A percentile compares a stretch with the other conserved stretches of the same genome.
Evolutionary conservation across 176 grass and related monocot species (phyloP).

Genomic region (Zoysia pacifica): DNA sequence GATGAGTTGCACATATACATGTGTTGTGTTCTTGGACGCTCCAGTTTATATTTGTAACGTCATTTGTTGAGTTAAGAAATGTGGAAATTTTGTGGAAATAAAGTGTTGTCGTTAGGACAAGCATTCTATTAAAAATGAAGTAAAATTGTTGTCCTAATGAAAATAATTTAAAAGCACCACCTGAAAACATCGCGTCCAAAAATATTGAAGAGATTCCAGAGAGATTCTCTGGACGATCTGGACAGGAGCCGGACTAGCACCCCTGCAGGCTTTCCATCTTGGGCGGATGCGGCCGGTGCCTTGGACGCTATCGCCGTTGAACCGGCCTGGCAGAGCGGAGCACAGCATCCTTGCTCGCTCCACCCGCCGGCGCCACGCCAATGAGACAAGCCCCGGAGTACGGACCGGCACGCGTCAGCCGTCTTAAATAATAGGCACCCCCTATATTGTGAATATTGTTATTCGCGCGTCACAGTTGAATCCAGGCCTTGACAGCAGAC

Average conservation of each 20-base stretch:
- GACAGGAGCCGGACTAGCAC: conserved; percentile 39
- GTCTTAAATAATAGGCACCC: background rate
- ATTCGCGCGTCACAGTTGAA: background rate
- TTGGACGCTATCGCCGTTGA: conserved; percentile 39
- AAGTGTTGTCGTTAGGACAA: background rate
- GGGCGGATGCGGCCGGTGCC: conserved; percentile 29
- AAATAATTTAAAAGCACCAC: background rate
- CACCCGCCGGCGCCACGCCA: conserved; percentile 2
- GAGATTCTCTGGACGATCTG: background rate
- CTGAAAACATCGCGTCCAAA: background rate
- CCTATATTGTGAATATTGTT: background rate
- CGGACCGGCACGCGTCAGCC: background rate
- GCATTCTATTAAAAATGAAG: too few relatives aligned
- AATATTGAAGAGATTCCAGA: conserved; percentile 14
- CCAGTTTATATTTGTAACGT: background rate
- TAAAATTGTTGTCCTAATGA: too few relatives aligned
- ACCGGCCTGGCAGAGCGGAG: background rate
- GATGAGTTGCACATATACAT: conserved; percentile 21
- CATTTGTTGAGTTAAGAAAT: conserved; percentile 17
- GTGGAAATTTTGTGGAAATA: conserved; percentile 32
- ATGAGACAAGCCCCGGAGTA: background rate
- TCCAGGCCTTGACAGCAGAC: background rate
- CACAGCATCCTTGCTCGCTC: conserved; percentile 21
- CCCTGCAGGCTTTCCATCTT: conserved; percentile 14
- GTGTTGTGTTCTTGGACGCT: background rate